Conservation (phyloP, 1,284 basidiomycete species). For the Papiliotrema flavescens region DNA sequence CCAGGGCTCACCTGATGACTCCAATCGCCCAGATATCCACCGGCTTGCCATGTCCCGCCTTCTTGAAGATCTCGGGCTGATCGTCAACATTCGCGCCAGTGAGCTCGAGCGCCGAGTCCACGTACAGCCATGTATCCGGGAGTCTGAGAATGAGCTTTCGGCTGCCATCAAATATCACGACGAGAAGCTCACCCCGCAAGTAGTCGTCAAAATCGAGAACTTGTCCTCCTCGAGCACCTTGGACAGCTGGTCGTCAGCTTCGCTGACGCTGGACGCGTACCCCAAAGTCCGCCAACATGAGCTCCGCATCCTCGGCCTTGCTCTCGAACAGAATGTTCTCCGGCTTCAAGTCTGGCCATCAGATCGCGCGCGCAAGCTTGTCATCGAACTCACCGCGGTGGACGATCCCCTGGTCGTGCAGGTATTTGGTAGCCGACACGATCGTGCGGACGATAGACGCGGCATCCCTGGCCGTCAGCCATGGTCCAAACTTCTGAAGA, state of each 20-base stretch:
- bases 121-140: constrained; percentile 73
- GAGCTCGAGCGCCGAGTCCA: background rate
- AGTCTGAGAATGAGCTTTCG: constrained; percentile 12
- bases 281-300: constrained; percentile 98
- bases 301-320: constrained; percentile 82
- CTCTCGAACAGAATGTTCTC: constrained; percentile 95
- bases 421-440: constrained; percentile 81
- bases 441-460: constrained; percentile 84
- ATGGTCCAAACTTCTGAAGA: background rate
- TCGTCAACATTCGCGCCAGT: constrained; percentile 1
- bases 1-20: constrained; percentile 64
- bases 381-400: constrained; percentile 65
- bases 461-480: constrained; percentile 63
- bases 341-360: constrained; percentile 76
- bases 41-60: constrained; percentile 90
- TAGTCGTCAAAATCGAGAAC: constrained; percentile 82
- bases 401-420: constrained; percentile 91
- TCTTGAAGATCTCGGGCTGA: constrained; percentile 90
- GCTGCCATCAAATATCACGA: constrained; percentile 1
- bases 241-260: constrained; percentile 35
- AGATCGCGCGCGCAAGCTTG: background rate
- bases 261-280: constrained; percentile 53
- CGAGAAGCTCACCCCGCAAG: constrained; percentile 66
- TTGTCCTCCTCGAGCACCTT: constrained; percentile 87
- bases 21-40: constrained; percentile 98